Conservation (phyloP, 805 yeast genomes). For the Spathaspora boniae region DNA sequence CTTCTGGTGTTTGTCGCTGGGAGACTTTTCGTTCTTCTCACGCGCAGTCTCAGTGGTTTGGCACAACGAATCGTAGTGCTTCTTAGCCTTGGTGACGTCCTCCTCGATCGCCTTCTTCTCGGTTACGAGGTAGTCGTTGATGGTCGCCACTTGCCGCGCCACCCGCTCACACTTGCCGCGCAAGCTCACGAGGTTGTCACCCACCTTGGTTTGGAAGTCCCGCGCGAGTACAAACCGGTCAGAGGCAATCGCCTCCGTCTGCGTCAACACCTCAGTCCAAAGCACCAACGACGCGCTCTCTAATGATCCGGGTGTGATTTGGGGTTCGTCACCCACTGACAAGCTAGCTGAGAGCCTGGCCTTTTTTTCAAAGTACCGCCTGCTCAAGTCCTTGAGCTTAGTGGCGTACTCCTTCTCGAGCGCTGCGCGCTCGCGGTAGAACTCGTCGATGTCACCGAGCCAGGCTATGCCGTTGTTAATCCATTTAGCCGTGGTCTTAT, state of each 20-base stretch:
- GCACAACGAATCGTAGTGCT: conserved; percentile 78
- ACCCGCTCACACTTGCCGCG: conserved; percentile 52
- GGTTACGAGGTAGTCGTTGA: conserved; percentile 55
- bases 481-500: conserved; percentile 77
- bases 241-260: conserved; percentile 74
- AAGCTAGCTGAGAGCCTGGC: conserved; percentile 62
- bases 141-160: conserved; percentile 51
- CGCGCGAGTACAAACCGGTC: conserved; percentile 58
- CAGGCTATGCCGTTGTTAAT: conserved; percentile 66
- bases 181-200: conserved; percentile 56
- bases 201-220: conserved; percentile 58
- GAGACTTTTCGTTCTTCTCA: conserved; percentile 60
- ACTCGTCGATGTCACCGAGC: conserved; percentile 74
- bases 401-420: conserved; percentile 82
- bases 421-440: conserved; percentile 77
- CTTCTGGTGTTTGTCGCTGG: conserved; percentile 47
- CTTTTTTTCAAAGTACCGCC: conserved; percentile 72
- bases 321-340: conserved; percentile 89
- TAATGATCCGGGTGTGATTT: conserved; percentile 89
- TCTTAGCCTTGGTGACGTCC: conserved; percentile 63
- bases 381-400: conserved; percentile 59
- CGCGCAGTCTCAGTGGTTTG: conserved; percentile 77
- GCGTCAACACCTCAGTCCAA: conserved; percentile 84
- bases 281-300: conserved; percentile 84
- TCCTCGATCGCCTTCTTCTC: conserved; percentile 48